Evolutionary conservation across 805 yeast genomes (phyloP).

Genomic region (Schwanniomyces occidentalis): DNA sequence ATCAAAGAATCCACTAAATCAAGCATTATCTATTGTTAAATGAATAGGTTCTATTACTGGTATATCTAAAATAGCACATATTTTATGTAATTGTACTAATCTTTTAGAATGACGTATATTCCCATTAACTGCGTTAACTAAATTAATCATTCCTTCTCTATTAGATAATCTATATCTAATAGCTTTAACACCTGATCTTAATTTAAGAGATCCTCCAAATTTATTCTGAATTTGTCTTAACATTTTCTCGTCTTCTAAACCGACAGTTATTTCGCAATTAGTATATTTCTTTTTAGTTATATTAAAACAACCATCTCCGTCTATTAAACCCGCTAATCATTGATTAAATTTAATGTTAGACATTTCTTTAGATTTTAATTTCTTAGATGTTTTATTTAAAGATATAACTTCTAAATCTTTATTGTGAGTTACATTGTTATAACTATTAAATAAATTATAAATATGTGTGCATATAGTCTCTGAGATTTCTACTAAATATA

Average conservation of each 20-base stretch:
- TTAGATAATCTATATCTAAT: conserved; percentile 6
- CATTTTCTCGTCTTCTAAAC: conserved; percentile 1
- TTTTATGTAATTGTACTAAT: conserved; percentile 3
- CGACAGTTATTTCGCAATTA: conserved; percentile 1
- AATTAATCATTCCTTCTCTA: conserved; percentile 4
- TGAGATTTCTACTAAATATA: too few relatives aligned
- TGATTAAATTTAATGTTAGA: background rate
- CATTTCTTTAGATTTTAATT: too few relatives aligned
- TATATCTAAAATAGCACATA: conserved; percentile 4
- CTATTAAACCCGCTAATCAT: background rate
- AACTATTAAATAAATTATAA: too few relatives aligned
- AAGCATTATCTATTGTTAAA: background rate
- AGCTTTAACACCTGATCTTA: conserved; percentile 3
- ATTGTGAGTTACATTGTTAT: too few relatives aligned
- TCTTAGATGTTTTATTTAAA: too few relatives aligned
- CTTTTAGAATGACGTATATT: conserved; percentile 5
- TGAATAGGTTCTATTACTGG: background rate
- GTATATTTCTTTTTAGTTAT: too few relatives aligned
- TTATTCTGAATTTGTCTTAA: conserved; percentile 6
- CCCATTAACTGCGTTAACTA: conserved; percentile 6
- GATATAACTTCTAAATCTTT: too few relatives aligned
- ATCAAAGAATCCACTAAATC: conserved; percentile 3
- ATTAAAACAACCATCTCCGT: background rate
- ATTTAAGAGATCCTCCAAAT: conserved; percentile 4
- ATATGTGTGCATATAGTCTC: too few relatives aligned